Evolutionary conservation across 805 yeast genomes (phyloP), one percentile per base, ranked within the genome.

Genomic region (Metschnikowia santaceciliae): DNA sequence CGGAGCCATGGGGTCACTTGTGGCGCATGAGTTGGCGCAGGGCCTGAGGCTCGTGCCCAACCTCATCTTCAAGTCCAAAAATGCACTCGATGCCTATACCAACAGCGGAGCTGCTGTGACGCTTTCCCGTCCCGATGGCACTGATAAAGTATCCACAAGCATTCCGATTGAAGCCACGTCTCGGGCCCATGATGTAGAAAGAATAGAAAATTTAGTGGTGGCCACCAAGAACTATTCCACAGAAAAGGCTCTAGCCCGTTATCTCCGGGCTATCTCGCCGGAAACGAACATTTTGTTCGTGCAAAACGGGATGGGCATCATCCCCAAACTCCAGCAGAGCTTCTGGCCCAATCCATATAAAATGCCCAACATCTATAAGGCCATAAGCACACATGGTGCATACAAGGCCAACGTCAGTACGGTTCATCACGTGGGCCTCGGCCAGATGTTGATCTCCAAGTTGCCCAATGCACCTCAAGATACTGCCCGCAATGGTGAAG

Each of bases 291-390:
- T 90, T 2, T 56, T 91, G 42, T 65, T 91, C 20, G 59, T 91
- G n/a, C 98, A 89, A 50, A 89, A 94, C 65, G 99, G 90, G 1
- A 76, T 90, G 74, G 98, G 98, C 8, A 74, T 81, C 39, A 63
- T 77, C 6, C 87, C 78, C 11, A 74, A 76, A 50, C 58, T 89
- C 10, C 63, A 71, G n/a, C 62, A 67, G 1, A 62, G 68, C 20
- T 66, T 81, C 6, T 88, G 92, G 90, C 81, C 81, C 3, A 60
- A 67, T 2, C 40, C 42, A 1, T 47, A 53, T 1, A 58, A 55
- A 0, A 64, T 81, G 48, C 96, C 97, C 0, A 73, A 71, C 14
- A 52, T 90, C 5, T 81, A 76, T 60, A 87, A 83, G 61, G 97
- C 91, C 48, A 83, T 91, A 22, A 86, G 86, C 41, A 80, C 88